Base-by-base conservation (phyloP, 75 land plant genomes). In the Gnetum montanum region DNA sequence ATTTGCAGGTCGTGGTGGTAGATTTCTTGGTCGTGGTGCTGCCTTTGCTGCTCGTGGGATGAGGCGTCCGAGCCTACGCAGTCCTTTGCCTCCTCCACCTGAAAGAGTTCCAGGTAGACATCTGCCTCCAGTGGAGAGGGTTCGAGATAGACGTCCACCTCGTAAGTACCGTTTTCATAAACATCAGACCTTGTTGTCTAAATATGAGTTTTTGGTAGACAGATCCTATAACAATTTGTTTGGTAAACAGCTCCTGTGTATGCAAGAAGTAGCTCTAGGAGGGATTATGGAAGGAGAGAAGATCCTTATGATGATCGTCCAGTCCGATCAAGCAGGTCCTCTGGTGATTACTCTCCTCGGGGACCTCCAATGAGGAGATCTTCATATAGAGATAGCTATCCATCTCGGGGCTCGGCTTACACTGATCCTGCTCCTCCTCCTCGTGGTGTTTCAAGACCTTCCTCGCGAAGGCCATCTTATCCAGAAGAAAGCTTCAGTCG, bases 301-400 rank as follows among this genome's bases (percentile, higher is more conserved):
- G 82, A 82, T 34, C 53, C 56, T n/a, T 69, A 71, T 41, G 62
- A 77, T 8, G 62, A 72, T 27, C 72, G 74, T 4, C 55, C 11
- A 12, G 55, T 31, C 22, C 55, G 55, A 22, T 34, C 55, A 30
- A 46, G 70, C 37, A 75, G 87, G 54, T 61, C 62, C 45, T 28
- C 59, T 45, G 54, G 52, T 11, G 83, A 79, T 30, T 83, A 74
- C 67, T 70, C 53, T 54, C 31, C 83, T 10, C 70, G 87, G 57
- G 70, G 44, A 27, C 34, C 61, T 19, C 48, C 58, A 23, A 79
- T 72, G 24, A 75, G 86, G 59, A 61, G 80, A 0, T 41, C 70
- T 34, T 68, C 83, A 1, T 79, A 83, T 54, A 66, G 83, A 30
- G 83, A 83, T 54, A 73, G 64, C 10, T 76, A 83, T 53, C 24